Conservation (phyloP, 805 yeast species). For the Metschnikowia matae region DNA sequence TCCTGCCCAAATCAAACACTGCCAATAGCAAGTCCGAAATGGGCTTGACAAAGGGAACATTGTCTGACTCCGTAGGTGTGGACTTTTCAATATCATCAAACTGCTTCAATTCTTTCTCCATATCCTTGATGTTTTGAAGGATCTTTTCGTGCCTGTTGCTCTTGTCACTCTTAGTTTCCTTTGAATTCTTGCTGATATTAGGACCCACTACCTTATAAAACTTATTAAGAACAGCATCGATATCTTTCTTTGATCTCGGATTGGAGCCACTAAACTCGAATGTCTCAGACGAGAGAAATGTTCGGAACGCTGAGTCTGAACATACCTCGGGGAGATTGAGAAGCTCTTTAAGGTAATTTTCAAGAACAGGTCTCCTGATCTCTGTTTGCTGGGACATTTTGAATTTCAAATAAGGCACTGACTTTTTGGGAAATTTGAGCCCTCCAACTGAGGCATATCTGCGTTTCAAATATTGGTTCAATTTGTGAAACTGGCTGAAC, state of each 20-base stretch:
- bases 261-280: slow-evolving; percentile 32
- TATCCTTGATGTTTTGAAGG: slow-evolving; percentile 37
- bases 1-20: slow-evolving; percentile 60
- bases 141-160: slow-evolving; percentile 15
- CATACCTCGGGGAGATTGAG: slow-evolving; percentile 67
- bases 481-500: slow-evolving; percentile 73
- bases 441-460: slow-evolving; percentile 48
- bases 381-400: slow-evolving; percentile 64
- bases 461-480: slow-evolving; percentile 60
- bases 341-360: slow-evolving; percentile 55
- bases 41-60: slow-evolving; percentile 65
- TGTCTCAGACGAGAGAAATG: slow-evolving; percentile 71
- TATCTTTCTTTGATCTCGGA: slow-evolving; percentile 22
- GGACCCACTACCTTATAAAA: slow-evolving; percentile 20
- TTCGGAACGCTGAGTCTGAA: slow-evolving; percentile 64
- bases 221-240: slow-evolving; percentile 27
- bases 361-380: slow-evolving; percentile 56
- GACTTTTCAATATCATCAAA: slow-evolving; percentile 40
- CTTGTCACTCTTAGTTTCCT: background rate
- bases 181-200: slow-evolving; percentile 12
- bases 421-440: slow-evolving; percentile 56
- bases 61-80: slow-evolving; percentile 10
- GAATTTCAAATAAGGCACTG: slow-evolving; percentile 62
- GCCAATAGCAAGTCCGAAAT: slow-evolving; percentile 72
- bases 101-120: slow-evolving; percentile 52